Conservation (phyloP, 306 rosid genomes). For the Cucurbita pepo region DNA sequence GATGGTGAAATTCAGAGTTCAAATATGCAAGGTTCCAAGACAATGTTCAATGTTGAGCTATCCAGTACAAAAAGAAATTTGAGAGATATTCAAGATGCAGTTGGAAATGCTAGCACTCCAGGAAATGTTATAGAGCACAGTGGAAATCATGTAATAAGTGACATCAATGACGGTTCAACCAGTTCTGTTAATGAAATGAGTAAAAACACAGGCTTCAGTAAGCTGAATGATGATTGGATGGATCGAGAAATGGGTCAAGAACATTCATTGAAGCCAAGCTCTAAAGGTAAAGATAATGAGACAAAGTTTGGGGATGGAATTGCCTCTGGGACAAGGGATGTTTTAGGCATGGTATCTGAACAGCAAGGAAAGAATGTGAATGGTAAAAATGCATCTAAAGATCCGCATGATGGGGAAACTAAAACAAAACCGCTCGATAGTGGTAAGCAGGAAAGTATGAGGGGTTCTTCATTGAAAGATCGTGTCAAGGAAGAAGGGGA, state of each 20-base stretch:
- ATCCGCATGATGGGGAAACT: slow-evolving; percentile 27
- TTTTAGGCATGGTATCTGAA: slow-evolving; percentile 23
- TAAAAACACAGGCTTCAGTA: slow-evolving; percentile 1
- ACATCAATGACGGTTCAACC: slow-evolving; percentile 20
- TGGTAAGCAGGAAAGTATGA: slow-evolving; percentile 25
- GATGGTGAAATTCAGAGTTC: slow-evolving; percentile 50
- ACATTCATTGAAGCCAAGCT: slow-evolving; percentile 22
- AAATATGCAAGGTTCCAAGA: slow-evolving; percentile 25
- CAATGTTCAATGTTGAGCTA: slow-evolving; percentile 17
- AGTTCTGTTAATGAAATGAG: slow-evolving; percentile 7
- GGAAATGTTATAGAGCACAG: slow-evolving; percentile 19
- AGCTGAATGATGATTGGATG: slow-evolving; percentile 20
- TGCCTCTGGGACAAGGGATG: slow-evolving; percentile 25
- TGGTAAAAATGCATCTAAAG: slow-evolving; percentile 15
- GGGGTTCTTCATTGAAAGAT: slow-evolving; percentile 35
- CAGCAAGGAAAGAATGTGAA: slow-evolving; percentile 19
- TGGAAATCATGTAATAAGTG: slow-evolving; percentile 16
- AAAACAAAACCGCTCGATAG: slow-evolving; percentile 30
- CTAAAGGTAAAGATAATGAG: slow-evolving; percentile 22
- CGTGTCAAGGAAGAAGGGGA: slow-evolving; percentile 31
- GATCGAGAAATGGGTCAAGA: slow-evolving; percentile 20
- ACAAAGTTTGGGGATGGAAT: slow-evolving; percentile 20
- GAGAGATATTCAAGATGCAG: slow-evolving; percentile 15
- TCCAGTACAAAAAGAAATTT: slow-evolving; percentile 15
- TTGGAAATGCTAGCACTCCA: slow-evolving; percentile 24